Evolutionary conservation across 139 green algal genomes (phyloP).

Genomic region (Micractinium conductrix): DNA sequence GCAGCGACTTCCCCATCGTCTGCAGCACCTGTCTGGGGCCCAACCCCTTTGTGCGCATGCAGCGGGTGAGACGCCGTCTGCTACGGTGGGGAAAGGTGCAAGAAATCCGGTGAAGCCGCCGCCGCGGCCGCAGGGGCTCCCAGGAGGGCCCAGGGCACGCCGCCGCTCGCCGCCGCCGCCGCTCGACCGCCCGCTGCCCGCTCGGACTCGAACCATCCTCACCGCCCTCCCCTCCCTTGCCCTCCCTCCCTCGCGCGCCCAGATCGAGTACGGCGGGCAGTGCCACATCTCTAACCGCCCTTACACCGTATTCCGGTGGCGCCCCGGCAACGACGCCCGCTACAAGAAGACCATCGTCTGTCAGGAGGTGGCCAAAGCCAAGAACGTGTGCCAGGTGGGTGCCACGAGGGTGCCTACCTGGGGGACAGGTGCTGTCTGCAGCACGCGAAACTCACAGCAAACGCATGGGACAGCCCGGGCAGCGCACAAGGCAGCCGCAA

Average conservation of each 20-base stretch:
- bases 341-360: slow-evolving; percentile 99
- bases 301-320: slow-evolving; percentile 94
- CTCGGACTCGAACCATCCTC: too few species aligned
- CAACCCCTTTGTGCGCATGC: slow-evolving; percentile 99
- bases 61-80: slow-evolving; percentile 81
- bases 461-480: too few species aligned
- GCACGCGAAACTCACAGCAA: too few species aligned
- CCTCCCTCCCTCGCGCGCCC: slow-evolving; percentile 6
- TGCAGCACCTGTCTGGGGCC: slow-evolving; percentile 97
- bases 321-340: slow-evolving; percentile 83
- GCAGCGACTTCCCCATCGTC: slow-evolving; percentile 96
- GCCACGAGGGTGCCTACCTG: neutral
- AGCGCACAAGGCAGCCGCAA: too few species aligned
- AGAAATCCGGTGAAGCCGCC: too few species aligned
- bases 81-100: too few species aligned
- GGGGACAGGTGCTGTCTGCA: neutral
- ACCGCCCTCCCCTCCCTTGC: too few species aligned
- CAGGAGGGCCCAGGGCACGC: neutral
- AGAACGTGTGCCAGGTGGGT: slow-evolving; percentile 96
- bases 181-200: neutral
- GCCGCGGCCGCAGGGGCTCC: neutral
- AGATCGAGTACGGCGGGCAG: slow-evolving; percentile 87
- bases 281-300: slow-evolving; percentile 93
- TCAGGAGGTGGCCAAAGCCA: slow-evolving; percentile 97
- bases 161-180: neutral